phyloP scores from a whole-genome alignment of 192 early-diverging fungal genomes.

The Backusella westeae region DNA sequence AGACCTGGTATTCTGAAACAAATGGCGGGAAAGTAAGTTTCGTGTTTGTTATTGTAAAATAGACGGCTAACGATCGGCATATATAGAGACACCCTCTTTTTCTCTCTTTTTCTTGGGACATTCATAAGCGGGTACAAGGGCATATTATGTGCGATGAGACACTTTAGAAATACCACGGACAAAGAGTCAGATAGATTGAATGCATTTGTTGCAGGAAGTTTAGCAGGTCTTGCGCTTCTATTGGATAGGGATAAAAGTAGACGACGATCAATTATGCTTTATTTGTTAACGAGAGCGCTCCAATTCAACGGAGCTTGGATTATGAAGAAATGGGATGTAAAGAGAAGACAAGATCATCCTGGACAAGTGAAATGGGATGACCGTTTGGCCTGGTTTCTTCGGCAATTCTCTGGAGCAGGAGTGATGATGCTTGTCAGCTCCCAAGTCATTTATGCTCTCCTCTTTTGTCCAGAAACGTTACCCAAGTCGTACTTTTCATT shows the following conservation, averaged over 20 bases:
- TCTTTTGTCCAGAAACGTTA: conserved; percentile 56
- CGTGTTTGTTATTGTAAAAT: not conserved
- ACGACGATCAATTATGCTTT: conserved; percentile 63
- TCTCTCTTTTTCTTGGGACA: conserved; percentile 65
- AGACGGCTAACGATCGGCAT: not conserved
- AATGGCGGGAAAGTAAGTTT: conserved; percentile 44
- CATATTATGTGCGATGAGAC: conserved; percentile 60
- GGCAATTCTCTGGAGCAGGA: conserved; percentile 36
- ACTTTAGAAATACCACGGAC: conserved; percentile 33
- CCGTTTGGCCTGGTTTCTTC: conserved; percentile 39
- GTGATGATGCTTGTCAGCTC: conserved; percentile 48
- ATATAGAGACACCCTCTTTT: conserved; percentile 56
- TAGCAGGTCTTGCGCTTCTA: conserved; percentile 57
- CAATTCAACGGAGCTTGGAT: conserved; percentile 63
- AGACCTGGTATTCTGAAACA: conserved; percentile 45
- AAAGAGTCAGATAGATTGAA: conserved; percentile 53
- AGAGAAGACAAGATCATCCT: conserved; percentile 30
- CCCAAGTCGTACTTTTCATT: conserved; percentile 58
- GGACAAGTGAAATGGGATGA: conserved; percentile 44
- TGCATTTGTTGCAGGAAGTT: conserved; percentile 62
- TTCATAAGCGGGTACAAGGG: conserved; percentile 64
- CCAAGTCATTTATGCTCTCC: conserved; percentile 47
- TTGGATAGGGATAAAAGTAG: conserved; percentile 59
- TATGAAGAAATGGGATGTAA: conserved; percentile 55
- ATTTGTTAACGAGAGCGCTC: conserved; percentile 58